Evolutionary conservation across 192 early-diverging fungal species (phyloP).

Genomic region (Glomus cerebriforme): DNA sequence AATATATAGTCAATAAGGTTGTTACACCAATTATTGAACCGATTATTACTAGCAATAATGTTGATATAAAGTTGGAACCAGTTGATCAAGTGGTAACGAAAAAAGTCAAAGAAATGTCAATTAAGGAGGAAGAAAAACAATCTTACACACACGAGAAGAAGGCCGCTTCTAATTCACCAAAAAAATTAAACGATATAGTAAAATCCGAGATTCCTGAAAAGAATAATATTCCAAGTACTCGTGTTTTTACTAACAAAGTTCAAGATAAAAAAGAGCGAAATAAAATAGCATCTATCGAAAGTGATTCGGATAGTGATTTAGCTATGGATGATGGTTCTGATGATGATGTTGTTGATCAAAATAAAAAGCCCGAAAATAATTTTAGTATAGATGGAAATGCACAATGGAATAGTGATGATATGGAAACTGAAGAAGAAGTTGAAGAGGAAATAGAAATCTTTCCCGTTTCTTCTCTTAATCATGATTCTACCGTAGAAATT

Average conservation of each 20-base stretch:
- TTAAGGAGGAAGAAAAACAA: neutral
- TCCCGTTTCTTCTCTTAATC: neutral
- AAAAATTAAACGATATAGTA: neutral
- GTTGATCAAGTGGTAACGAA: neutral
- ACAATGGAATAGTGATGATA: slow-evolving; percentile 32
- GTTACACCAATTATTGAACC: slow-evolving; percentile 33
- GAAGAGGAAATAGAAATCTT: slow-evolving; percentile 18
- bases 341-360: neutral
- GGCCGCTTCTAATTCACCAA: neutral
- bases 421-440: slow-evolving; percentile 30
- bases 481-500: neutral
- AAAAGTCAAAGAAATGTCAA: neutral
- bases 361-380: neutral
- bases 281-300: too few species aligned
- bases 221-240: neutral
- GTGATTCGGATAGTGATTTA: slow-evolving; percentile 11
- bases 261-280: neutral
- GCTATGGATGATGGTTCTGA: slow-evolving; percentile 33
- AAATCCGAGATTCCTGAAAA: neutral
- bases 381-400: neutral
- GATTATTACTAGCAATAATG: neutral
- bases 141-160: neutral
- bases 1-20: slow-evolving; percentile 35
- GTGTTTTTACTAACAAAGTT: neutral
- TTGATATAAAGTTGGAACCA: neutral